Evolutionary conservation across 2,329 filamentous ascomycete genomes (phyloP), one percentile per base, ranked within the genome.

Genomic region (Teratosphaeria destructans): DNA sequence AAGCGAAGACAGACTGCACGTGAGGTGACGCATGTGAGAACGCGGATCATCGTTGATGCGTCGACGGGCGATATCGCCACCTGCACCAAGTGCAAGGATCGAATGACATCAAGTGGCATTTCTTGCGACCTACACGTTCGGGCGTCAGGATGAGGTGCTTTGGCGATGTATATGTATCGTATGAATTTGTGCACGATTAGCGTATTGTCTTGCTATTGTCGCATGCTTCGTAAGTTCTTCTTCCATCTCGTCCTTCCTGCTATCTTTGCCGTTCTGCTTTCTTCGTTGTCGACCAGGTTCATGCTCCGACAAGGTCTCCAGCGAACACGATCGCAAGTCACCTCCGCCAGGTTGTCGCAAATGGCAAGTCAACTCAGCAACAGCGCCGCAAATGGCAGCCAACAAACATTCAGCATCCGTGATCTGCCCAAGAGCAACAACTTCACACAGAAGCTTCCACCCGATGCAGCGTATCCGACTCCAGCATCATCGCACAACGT

Each of bases 401-500:
- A 54, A 14, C 59, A 60, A 27, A 68, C 64, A 8, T 70, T 68
- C 59, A 75, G 71, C n/a, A 72, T 81, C 16, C 67, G 71, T 49
- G 79, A 83, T 12, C 74, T 88, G 49, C 83, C 82, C 10, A 88
- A 87, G 68, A 82, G 82, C n/a, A 83, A 82, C 68, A 77, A 78
- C 59, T 87, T 87, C 71, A 87, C 85, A 0, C 75, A 77, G 2
- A 83, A 81, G 57, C 78, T 96, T 3, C 90, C 92, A 3, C 75
- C 90, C 8, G 94, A 99, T 70, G 74, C 86, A 11, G 76, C 82
- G 32, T 96, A 89, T 71, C 86, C 90, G 16, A 95, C 90, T 0
- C 91, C 94, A 0, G 82, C 85, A 62, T 81, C 82, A 61, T 96
- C 93, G 0, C 90, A 97, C 74, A 82, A 84, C 66, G 90, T 90